These are phyloP conservation scores for Nelumbo lutea DNA, from an alignment of 164 flowering plant genomes.

Conservation along the genomic window DNA sequence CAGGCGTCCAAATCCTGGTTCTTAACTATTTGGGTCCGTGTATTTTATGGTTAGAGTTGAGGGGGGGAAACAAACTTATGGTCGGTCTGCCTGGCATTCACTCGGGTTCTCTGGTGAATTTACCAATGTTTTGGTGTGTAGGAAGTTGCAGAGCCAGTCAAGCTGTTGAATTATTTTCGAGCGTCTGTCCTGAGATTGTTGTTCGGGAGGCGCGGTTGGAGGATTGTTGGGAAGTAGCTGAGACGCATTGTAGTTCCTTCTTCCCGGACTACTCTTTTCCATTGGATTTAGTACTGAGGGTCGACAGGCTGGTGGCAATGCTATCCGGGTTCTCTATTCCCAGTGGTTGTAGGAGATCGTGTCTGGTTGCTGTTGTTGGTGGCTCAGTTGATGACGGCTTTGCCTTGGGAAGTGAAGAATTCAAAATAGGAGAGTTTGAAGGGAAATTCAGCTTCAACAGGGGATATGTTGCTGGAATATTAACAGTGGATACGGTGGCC, in stretches of 20 bases:
- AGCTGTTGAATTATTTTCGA: constrained; percentile 73
- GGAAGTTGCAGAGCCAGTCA: constrained; percentile 80
- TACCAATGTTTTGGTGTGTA: constrained; percentile 9
- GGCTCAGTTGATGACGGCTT: constrained; percentile 35
- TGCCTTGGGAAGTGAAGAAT: constrained; percentile 49
- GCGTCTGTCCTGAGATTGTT: constrained; percentile 61
- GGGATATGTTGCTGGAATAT: constrained; percentile 83
- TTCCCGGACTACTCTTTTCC: constrained; percentile 92
- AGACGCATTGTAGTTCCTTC: constrained; percentile 98
- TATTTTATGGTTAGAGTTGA: background rate
- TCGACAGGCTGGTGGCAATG: constrained; percentile 73
- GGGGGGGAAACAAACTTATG: background rate
- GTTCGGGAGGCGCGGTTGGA: constrained; percentile 97
- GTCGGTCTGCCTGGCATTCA: background rate
- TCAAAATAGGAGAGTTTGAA: constrained; percentile 65
- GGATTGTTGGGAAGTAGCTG: constrained; percentile 97
- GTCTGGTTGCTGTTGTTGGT: constrained; percentile 81
- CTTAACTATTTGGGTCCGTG: too few species aligned
- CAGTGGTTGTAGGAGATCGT: constrained; percentile 64
- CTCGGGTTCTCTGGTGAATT: background rate
- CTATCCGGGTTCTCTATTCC: constrained; percentile 70
- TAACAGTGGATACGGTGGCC: constrained; percentile 89
- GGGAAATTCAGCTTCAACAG: constrained; percentile 58
- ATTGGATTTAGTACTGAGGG: constrained; percentile 64
- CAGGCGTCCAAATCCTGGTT: too few species aligned